phyloP scores from a whole-genome alignment of 768 basidiomycete species.

The Xerocomus brunneocitrinus region DNA sequence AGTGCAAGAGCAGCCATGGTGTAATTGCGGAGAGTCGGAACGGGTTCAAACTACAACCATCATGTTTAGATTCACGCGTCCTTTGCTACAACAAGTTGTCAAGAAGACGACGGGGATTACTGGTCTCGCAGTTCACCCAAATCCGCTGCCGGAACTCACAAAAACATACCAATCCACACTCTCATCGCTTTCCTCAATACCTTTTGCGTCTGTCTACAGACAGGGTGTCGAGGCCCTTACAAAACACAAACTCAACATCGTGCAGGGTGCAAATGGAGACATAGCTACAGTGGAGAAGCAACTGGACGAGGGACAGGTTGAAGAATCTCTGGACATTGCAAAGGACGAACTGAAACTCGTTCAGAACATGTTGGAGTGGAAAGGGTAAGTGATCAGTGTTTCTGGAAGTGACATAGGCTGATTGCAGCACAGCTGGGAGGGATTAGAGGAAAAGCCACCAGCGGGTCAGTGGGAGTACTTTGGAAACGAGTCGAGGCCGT shows the following conservation, averaged over 20 bases:
- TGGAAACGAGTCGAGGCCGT: slow-evolving; percentile 46
- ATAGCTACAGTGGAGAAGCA: slow-evolving; percentile 64
- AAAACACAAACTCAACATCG: slow-evolving; percentile 69
- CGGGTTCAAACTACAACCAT: slow-evolving; percentile 5
- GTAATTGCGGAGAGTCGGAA: too few relatives aligned
- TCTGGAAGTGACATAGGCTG: slow-evolving; percentile 1
- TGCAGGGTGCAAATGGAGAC: slow-evolving; percentile 66
- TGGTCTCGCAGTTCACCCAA: slow-evolving; percentile 78
- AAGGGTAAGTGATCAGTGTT: slow-evolving; percentile 62
- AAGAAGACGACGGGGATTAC: slow-evolving; percentile 84
- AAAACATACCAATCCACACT: slow-evolving; percentile 79
- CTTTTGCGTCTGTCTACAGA: slow-evolving; percentile 82
- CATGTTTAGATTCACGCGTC: slow-evolving; percentile 78
- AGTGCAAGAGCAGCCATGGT: slow-evolving; percentile 41
- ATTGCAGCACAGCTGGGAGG: slow-evolving; percentile 67
- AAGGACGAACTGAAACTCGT: slow-evolving; percentile 75
- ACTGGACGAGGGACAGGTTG: slow-evolving; percentile 82
- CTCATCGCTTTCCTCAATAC: slow-evolving; percentile 59
- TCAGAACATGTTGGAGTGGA: slow-evolving; percentile 89
- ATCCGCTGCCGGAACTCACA: slow-evolving; percentile 76
- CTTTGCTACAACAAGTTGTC: slow-evolving; percentile 55
- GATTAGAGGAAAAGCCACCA: slow-evolving; percentile 74
- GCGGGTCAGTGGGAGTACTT: slow-evolving; percentile 87
- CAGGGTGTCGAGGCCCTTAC: slow-evolving; percentile 85
- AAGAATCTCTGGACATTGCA: slow-evolving; percentile 79